Evolutionary conservation across 2,329 filamentous ascomycete genomes (phyloP), one percentile per base, ranked within the genome.

Genomic region (Stemphylium beticola): DNA sequence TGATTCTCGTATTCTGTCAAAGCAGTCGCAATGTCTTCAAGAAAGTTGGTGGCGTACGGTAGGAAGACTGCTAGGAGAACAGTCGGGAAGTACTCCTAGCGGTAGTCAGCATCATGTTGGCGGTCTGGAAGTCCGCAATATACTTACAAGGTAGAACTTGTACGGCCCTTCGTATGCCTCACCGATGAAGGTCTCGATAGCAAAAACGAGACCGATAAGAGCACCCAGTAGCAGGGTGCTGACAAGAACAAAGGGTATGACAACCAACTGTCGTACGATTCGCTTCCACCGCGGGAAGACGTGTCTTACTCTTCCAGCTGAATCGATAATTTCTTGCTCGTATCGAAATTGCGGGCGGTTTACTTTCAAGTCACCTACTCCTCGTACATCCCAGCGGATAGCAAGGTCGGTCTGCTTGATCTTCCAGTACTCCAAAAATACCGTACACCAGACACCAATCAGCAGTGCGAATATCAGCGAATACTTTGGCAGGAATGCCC

Each of bases 351-450:
- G 62, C 4, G 69, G 69, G 8, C 71, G 64, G 17, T 72, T 72
- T 14, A 60, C 50, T 33, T 74, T 72, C 32, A 74, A 46, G 12
- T 67, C 60, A 9, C 57, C 64, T 4, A 74, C 71, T 4, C 68
- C 71, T 34, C 64, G 61, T 4, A 73, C 71, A 14, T 69, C 44
- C 71, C 72, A 74, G 17, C 72, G 69, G 22, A 74, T 69, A 1
- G 68, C 62, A 10, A 74, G 55, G 43, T 73, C 70, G 10, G 62
- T 55, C 43, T 74, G 61, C 40, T 72, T 62, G 15, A 71, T 65
- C 54, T 71, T 73, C 72, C 72, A 74, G 34, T 72, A 73, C 47
- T 74, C 72, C 33, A 74, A 39, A 24, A 74, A 74, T 3, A 71
- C 65, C 1, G 69, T 73, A 38, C 71, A 74, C 71, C 69, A 74